Percentiles rank a stretch among this genome's conserved stretches.
Evolutionary conservation across 169 alveolate genomes (phyloP).

Genomic region (Perkinsus olseni): DNA sequence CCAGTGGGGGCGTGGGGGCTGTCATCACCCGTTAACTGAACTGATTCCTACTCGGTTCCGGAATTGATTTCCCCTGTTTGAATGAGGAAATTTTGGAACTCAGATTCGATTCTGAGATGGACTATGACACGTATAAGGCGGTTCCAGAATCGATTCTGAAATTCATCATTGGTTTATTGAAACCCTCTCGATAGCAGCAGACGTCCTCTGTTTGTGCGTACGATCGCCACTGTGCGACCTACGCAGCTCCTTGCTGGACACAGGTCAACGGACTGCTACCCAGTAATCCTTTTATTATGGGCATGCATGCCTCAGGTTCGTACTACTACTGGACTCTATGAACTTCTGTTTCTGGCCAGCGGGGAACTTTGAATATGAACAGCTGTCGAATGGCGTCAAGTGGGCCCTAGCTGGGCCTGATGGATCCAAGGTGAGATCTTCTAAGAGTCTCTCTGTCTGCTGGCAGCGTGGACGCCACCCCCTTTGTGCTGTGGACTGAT

Average conservation of each 20-base stretch:
- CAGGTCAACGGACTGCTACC: neutral
- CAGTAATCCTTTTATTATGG: too few relatives aligned
- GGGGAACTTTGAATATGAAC: conserved; percentile 55
- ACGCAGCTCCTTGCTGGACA: neutral
- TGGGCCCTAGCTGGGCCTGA: neutral
- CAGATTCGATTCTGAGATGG: too few relatives aligned
- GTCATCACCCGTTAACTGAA: neutral
- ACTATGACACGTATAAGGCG: too few relatives aligned
- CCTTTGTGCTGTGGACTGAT: too few relatives aligned
- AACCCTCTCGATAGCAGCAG: too few relatives aligned
- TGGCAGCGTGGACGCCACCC: too few relatives aligned
- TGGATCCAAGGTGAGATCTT: neutral
- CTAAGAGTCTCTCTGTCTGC: too few relatives aligned
- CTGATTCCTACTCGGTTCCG: neutral
- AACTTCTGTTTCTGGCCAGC: conserved; percentile 80
- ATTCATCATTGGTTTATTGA: too few relatives aligned
- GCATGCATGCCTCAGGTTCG: neutral
- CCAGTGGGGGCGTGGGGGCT: neutral
- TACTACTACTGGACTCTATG: conserved; percentile 49
- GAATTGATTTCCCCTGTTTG: too few relatives aligned
- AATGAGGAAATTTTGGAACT: too few relatives aligned
- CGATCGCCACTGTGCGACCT: neutral
- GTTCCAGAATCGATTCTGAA: too few relatives aligned
- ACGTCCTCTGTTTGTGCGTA: neutral
- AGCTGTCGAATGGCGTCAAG: conserved; percentile 31